Conservation (phyloP, 2,329 filamentous ascomycete species). For the Mycogone perniciosa region DNA sequence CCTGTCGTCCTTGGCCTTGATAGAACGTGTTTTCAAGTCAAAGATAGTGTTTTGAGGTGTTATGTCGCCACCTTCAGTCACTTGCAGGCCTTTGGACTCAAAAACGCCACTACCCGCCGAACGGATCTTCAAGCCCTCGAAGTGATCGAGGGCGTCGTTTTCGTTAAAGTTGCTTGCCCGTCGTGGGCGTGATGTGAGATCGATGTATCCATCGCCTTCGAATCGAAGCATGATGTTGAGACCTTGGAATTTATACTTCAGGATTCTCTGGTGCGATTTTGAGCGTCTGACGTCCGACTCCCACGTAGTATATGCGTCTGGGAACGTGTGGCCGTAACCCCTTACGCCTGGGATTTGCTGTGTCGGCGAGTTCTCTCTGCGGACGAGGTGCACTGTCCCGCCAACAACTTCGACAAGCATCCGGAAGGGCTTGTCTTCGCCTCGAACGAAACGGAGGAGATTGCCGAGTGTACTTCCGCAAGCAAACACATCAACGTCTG, state of each 20-base stretch:
- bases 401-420: conserved; percentile 51
- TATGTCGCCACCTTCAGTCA: conserved; percentile 19
- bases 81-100: conserved; percentile 6
- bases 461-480: conserved; percentile 58
- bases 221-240: conserved; percentile 24
- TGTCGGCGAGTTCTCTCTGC: conserved; percentile 53
- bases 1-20: conserved; percentile 17
- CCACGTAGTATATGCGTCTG: conserved; percentile 61
- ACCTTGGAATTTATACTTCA: conserved; percentile 50
- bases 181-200: neutral
- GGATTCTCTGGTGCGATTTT: conserved; percentile 54
- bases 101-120: neutral
- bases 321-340: conserved; percentile 62
- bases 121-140: neutral
- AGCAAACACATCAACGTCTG: conserved; percentile 32
- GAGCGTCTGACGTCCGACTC: conserved; percentile 47
- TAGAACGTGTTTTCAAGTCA: conserved; percentile 39
- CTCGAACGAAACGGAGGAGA: conserved; percentile 49
- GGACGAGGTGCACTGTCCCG: conserved; percentile 55
- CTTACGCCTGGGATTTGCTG: conserved; percentile 48
- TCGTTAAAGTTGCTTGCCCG: neutral
- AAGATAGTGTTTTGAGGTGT: conserved; percentile 31
- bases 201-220: conserved; percentile 24
- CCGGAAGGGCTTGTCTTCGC: conserved; percentile 44
- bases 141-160: neutral